phyloP scores from a whole-genome alignment of 2,329 filamentous ascomycete genomes.

The Colletotrichum sp. region DNA sequence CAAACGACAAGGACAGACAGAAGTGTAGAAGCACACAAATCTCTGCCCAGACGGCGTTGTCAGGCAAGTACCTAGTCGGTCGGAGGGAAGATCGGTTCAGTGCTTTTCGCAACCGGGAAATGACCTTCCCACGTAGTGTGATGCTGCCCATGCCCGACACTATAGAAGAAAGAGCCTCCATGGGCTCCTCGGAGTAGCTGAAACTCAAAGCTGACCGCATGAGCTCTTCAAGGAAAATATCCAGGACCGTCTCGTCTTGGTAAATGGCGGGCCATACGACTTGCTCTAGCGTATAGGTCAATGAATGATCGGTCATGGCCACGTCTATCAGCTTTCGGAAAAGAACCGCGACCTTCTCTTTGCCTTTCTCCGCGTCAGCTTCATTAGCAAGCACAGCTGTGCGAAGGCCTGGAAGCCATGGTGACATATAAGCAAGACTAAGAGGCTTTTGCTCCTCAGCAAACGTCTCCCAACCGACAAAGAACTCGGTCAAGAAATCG shows the following conservation, averaged over 20 bases:
- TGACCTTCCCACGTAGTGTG: constrained; percentile 68
- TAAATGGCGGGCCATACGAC: constrained; percentile 70
- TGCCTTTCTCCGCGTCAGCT: constrained; percentile 67
- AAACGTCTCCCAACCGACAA: constrained; percentile 75
- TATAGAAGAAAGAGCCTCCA: constrained; percentile 67
- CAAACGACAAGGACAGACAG: constrained; percentile 70
- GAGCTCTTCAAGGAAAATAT: constrained; percentile 72
- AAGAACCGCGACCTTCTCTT: constrained; percentile 67
- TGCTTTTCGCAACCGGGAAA: constrained; percentile 69
- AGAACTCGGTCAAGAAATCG: constrained; percentile 76
- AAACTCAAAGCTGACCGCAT: constrained; percentile 66
- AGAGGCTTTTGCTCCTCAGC: constrained; percentile 70
- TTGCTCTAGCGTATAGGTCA: constrained; percentile 67
- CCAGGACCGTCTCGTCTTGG: constrained; percentile 68
- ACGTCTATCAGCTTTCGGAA: constrained; percentile 73
- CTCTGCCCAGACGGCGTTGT: constrained; percentile 74
- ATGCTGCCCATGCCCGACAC: constrained; percentile 68
- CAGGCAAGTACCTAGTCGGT: constrained; percentile 68
- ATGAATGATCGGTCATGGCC: constrained; percentile 62
- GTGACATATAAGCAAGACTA: constrained; percentile 73
- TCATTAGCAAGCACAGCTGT: constrained; percentile 65
- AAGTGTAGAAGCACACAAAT: constrained; percentile 72
- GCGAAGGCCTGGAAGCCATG: constrained; percentile 69
- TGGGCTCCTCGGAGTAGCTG: constrained; percentile 62
- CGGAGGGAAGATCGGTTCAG: constrained; percentile 71